A percentile compares a stretch with the other conserved stretches of the same genome.
phyloP scores from a whole-genome alignment of 495 filamentous ascomycete genomes.

The Penicillium manginii region DNA sequence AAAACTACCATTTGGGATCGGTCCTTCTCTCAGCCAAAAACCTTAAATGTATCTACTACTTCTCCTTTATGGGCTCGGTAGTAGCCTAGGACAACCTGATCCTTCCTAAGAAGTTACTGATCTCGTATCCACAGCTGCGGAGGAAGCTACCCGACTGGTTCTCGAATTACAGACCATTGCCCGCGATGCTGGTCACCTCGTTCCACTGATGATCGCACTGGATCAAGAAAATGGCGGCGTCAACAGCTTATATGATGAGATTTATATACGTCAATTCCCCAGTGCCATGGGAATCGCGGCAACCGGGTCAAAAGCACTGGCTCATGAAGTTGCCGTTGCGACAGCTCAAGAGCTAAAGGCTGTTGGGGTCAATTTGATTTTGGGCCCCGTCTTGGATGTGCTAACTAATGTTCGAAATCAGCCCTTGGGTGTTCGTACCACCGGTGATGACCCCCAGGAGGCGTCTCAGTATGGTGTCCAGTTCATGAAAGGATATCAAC shows the following conservation, averaged over 20 bases:
- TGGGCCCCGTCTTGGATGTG: constrained; percentile 89
- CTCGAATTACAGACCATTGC: constrained; percentile 88
- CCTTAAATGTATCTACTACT: constrained; percentile 69
- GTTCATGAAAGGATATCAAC: constrained; percentile 86
- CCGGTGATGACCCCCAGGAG: constrained; percentile 86
- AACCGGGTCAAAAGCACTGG: constrained; percentile 74
- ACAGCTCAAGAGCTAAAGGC: constrained; percentile 85
- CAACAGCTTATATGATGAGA: constrained; percentile 90
- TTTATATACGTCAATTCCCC: constrained; percentile 88
- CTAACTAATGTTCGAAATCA: constrained; percentile 87
- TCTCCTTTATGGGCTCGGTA: constrained; percentile 1
- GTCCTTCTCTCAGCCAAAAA: constrained; percentile 89
- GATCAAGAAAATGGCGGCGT: constrained; percentile 96
- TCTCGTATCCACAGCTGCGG: constrained; percentile 61
- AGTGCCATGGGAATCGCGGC: constrained; percentile 90
- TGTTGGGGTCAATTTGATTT: constrained; percentile 87
- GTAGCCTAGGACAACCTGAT: not conserved
- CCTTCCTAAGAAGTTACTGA: constrained; percentile 21
- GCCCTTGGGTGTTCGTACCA: constrained; percentile 80
- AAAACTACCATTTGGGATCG: constrained; percentile 82
- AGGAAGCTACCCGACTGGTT: constrained; percentile 78
- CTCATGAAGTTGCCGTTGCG: constrained; percentile 81
- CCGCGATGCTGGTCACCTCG: constrained; percentile 80
- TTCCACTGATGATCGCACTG: constrained; percentile 80
- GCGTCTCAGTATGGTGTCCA: constrained; percentile 85